These are phyloP conservation scores for Plasmodium berghei DNA, from an alignment of 169 alveolate species.

Conservation along the genomic window DNA sequence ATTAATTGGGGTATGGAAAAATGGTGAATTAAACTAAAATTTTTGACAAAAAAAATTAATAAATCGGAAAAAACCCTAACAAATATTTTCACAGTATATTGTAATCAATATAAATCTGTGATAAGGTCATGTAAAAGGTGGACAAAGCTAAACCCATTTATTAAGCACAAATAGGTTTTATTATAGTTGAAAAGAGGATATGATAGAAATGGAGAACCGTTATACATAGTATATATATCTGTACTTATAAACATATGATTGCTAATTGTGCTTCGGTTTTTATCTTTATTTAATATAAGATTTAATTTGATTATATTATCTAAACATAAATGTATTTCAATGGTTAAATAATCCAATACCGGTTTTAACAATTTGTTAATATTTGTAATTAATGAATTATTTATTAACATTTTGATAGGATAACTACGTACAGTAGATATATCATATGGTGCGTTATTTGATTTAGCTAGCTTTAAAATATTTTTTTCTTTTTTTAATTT, in stretches of 20 bases:
- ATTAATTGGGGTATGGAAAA: no score
- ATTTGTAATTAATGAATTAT: not conserved
- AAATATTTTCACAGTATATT: no score
- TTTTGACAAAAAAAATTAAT: no score
- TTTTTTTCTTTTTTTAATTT: slow-evolving; percentile 18
- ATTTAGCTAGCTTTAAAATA: slow-evolving; percentile 17
- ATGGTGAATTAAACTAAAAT: no score
- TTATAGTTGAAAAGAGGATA: slow-evolving; percentile 26
- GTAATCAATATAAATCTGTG: slow-evolving; percentile 15
- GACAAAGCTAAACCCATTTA: slow-evolving; percentile 17
- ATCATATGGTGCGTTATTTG: not conserved
- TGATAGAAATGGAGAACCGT: slow-evolving; percentile 35
- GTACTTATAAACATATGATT: slow-evolving; percentile 17
- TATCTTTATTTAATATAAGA: slow-evolving; percentile 9
- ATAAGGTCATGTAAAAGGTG: slow-evolving; percentile 44
- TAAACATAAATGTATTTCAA: slow-evolving; percentile 35
- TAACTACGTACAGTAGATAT: slow-evolving; percentile 46
- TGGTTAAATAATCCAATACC: slow-evolving; percentile 18
- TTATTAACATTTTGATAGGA: slow-evolving; percentile 2
- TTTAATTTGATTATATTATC: slow-evolving; percentile 23
- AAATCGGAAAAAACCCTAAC: no score
- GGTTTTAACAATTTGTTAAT: slow-evolving; percentile 6
- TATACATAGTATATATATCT: slow-evolving; percentile 39
- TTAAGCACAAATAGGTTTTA: slow-evolving; percentile 15
- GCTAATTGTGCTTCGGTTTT: slow-evolving; percentile 10